Evolutionary conservation across 495 filamentous ascomycete genomes (phyloP), one percentile per base, ranked within the genome.

Genomic region (Diplogelasinospora grovesii): DNA sequence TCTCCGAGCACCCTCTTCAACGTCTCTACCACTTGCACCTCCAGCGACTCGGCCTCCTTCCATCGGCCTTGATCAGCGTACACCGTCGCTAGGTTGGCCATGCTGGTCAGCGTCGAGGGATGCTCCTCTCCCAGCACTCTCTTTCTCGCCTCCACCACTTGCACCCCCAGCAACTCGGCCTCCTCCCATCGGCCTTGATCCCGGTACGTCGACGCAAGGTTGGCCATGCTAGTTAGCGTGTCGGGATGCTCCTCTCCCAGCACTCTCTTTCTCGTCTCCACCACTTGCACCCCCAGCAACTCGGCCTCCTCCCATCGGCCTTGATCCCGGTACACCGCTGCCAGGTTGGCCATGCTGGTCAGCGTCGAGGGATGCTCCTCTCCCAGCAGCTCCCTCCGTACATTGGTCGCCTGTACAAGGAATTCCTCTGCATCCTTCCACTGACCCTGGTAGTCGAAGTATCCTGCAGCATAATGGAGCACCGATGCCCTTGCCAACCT

Each of bases 361-460:
- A 74, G 36, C 7, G 64, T 70, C 11, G 44, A 3, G 15, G 60
- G 59, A 57, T 73, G 60, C 19, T 65, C 50, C 7, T 43, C 33
- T 2, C 71, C 64, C 1, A 68, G 37, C 18, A 53, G 21, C 43
- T 20, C 48, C 37, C 54, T 58, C 0, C 34, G 46, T 3, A 31
- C 50, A 33, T 63, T 50, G 13, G 61, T 13, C 6, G 56, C 55
- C 34, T 57, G 49, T 11, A 48, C 33, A 3, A 50, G n/a, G 7
- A 73, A 45, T 28, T 38, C 11, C 34, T 66, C 60, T 4, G 65
- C 68, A 26, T 72, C 57, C 13, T 60, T 42, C 49, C 41, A 66
- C 8, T 53, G 57, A 22, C 60, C 65, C 37, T 67, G 58, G 30
- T 48, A 35, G 10, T 14, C 10, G 31, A 63, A 64, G 13, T 14